Evolutionary conservation across 2,329 filamentous ascomycete genomes (phyloP).

Genomic region (Colletotrichum caudatum): DNA sequence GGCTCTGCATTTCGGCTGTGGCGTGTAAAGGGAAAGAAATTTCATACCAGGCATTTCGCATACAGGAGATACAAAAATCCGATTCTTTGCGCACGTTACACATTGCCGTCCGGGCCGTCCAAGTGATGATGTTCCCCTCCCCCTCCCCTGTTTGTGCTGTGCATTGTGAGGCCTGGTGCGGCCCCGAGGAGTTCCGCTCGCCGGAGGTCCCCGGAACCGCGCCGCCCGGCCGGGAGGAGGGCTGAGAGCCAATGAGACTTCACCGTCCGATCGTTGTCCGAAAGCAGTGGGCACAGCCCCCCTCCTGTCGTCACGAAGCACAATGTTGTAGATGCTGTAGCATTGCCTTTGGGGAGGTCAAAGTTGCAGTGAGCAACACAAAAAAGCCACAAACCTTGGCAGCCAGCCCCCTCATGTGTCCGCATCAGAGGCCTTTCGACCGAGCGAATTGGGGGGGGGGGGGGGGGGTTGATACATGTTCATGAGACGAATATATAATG

Average conservation of each 20-base stretch:
- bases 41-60: slow-evolving; percentile 64
- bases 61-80: slow-evolving; percentile 55
- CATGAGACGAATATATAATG: too few species aligned
- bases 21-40: slow-evolving; percentile 62
- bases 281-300: background rate
- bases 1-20: slow-evolving; percentile 66
- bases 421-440: too few species aligned
- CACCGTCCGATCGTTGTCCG: background rate
- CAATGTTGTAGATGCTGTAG: too few species aligned
- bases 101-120: background rate
- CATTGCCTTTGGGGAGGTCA: background rate
- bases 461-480: too few species aligned
- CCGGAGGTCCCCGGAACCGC: background rate
- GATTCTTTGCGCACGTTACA: slow-evolving; percentile 43
- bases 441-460: too few species aligned
- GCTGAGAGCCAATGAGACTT: background rate
- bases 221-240: background rate
- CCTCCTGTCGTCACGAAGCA: background rate
- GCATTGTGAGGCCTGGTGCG: background rate
- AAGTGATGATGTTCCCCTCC: background rate
- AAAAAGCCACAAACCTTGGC: too few species aligned
- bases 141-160: background rate
- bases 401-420: too few species aligned
- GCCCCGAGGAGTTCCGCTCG: background rate
- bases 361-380: slow-evolving; percentile 11